Percentiles rank a stretch among this genome's conserved stretches.
Conservation (phyloP, 108 stramenopile genomes). For the Cyclotella kingstonii region DNA sequence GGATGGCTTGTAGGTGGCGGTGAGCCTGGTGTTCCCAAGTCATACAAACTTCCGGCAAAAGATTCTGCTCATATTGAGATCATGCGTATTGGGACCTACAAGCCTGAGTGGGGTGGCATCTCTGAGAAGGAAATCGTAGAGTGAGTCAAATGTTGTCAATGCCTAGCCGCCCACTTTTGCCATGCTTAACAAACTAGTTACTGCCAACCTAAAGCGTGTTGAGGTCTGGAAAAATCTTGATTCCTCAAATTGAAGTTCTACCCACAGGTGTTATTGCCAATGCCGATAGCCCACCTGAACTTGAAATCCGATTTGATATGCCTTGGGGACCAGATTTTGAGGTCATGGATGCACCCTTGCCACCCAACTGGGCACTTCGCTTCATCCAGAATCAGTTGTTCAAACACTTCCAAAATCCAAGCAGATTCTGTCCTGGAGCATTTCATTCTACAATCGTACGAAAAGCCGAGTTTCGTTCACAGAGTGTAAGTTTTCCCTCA, state of each 20-base stretch:
- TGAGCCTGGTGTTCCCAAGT: slow-evolving; percentile 76
- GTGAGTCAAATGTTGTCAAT: slow-evolving; percentile 24
- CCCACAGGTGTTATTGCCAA: slow-evolving; percentile 86
- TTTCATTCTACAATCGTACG: slow-evolving; percentile 86
- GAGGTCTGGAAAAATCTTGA: slow-evolving; percentile 66
- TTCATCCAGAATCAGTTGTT: slow-evolving; percentile 89
- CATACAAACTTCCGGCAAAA: slow-evolving; percentile 78
- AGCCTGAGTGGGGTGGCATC: slow-evolving; percentile 80
- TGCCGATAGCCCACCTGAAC: slow-evolving; percentile 71
- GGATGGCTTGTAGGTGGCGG: slow-evolving; percentile 91
- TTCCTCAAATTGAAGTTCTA: slow-evolving; percentile 84
- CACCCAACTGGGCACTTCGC: slow-evolving; percentile 82
- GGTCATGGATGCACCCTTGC: slow-evolving; percentile 47
- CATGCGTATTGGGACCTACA: slow-evolving; percentile 84
- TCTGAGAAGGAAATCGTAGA: slow-evolving; percentile 61
- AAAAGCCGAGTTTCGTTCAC: slow-evolving; percentile 83
- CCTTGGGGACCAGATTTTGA: slow-evolving; percentile 52
- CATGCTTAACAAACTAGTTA: no score
- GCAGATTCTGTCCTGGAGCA: slow-evolving; percentile 81
- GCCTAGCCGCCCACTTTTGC: not conserved
- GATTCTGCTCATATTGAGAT: slow-evolving; percentile 88
- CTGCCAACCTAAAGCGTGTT: slow-evolving; percentile 46
- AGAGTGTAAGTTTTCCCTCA: slow-evolving; percentile 32
- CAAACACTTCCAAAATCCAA: slow-evolving; percentile 67
- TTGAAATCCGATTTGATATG: slow-evolving; percentile 90